Conservation (phyloP, 2,329 filamentous ascomycete genomes). For the Byssothecium circinans region DNA sequence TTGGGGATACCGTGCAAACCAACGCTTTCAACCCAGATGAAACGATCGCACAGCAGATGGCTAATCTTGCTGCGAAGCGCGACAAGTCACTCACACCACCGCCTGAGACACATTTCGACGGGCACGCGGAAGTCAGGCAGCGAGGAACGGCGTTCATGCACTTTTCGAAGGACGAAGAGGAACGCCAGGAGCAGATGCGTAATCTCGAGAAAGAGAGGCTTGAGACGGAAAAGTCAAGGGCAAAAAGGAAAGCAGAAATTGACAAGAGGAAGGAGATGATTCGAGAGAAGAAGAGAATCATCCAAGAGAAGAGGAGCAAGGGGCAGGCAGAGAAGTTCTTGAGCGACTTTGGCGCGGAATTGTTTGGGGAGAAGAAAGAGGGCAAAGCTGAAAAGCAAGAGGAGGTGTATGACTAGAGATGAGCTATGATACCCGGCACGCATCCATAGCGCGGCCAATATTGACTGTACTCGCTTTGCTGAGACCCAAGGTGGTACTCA, state of each 20-base stretch:
- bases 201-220: conserved; percentile 66
- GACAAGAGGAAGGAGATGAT: conserved; percentile 66
- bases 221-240: conserved; percentile 67
- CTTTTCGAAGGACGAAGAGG: conserved; percentile 76
- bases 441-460: background rate
- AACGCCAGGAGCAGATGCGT: conserved; percentile 73
- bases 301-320: conserved; percentile 62
- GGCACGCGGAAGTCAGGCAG: conserved; percentile 76
- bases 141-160: conserved; percentile 92
- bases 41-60: conserved; percentile 68
- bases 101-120: conserved; percentile 81
- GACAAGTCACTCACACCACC: conserved; percentile 82
- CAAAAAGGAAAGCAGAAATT: conserved; percentile 51
- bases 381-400: background rate
- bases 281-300: conserved; percentile 60
- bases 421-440: background rate
- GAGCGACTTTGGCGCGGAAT: conserved; percentile 51
- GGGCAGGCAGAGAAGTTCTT: conserved; percentile 75
- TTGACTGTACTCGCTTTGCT: too few species aligned
- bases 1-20: conserved; percentile 81
- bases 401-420: background rate
- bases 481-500: too few species aligned
- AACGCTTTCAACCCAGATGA: conserved; percentile 80
- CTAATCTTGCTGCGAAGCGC: conserved; percentile 72
- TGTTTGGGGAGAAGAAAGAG: conserved; percentile 10